phyloP scores from a whole-genome alignment of 148 eudicot genomes.

The Rhododendron mucronatum region DNA sequence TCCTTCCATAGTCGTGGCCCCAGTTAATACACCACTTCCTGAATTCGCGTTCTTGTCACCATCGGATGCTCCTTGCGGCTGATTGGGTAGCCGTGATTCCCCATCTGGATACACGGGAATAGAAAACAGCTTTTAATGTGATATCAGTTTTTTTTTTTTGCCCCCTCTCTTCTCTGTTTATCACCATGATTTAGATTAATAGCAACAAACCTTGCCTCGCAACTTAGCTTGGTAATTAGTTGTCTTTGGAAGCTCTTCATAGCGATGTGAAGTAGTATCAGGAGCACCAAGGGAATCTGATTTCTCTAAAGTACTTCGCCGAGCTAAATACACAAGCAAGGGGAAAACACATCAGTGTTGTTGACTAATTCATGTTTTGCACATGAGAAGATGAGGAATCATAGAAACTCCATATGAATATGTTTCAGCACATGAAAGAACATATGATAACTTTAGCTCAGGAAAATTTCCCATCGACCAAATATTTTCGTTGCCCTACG shows the following conservation, averaged over 20 bases:
- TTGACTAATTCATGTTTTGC: neutral
- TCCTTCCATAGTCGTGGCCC: too few species aligned
- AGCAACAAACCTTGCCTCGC: slow-evolving; percentile 49
- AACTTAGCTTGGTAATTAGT: slow-evolving; percentile 50
- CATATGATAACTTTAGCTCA: neutral
- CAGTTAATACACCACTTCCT: too few species aligned
- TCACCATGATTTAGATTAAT: neutral
- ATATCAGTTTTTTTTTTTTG: neutral
- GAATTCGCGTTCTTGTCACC: too few species aligned
- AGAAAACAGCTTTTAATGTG: neutral
- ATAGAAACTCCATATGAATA: neutral
- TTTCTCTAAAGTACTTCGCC: slow-evolving; percentile 14
- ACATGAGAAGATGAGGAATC: neutral
- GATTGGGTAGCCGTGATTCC: too few species aligned
- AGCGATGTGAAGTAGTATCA: slow-evolving; percentile 18
- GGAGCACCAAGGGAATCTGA: slow-evolving; percentile 19
- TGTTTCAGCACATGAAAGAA: neutral
- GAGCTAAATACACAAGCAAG: neutral
- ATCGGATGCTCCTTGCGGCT: too few species aligned
- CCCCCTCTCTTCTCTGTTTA: neutral
- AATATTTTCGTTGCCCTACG: too few species aligned
- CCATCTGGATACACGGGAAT: neutral
- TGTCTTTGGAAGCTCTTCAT: slow-evolving; percentile 48
- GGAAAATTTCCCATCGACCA: too few species aligned
- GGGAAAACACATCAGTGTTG: slow-evolving; percentile 52